Evolutionary conservation across 805 yeast genomes (phyloP), one percentile per base, ranked within the genome.

Genomic region (Priceomyces melissophilus): DNA sequence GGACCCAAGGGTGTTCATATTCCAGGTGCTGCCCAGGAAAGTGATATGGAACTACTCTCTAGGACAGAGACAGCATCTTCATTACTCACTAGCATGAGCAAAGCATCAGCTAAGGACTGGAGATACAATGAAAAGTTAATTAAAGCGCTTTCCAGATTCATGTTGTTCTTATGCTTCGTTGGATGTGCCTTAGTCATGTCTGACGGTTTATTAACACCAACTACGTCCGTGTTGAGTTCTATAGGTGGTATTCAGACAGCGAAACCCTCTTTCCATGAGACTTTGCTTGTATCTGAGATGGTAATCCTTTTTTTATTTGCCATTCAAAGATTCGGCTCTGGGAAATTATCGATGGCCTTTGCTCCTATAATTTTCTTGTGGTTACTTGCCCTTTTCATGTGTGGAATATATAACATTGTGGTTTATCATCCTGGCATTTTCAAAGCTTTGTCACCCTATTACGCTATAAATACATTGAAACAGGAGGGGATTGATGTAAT

Each of bases 161-260:
- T 66, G 27, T 45, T 72, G 38, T 54, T 54, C 25, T 48, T 65
- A 2, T 67, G 82, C 44, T 76, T 79, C 43, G 41, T 78, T 23
- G 84, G 84, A 2, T 76, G 82, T 48, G 63, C 81, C 1, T 61
- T 79, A 48, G 79, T 79, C 13, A 58, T 79, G 30, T 75, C 81
- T 7, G 84, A 79, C 56, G 84, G 84, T 4, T 59, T 79, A 40
- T 63, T 79, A 44, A 79, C 84, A 2, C 85, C 85, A 17, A 79
- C 84, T 2, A 78, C 82, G 10, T 78, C 84, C 1, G 81, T 79
- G 3, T 64, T 79, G 36, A 69, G 78, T 40, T 82, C 84, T 1
- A 58, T 79, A 27, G 73, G 71, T 2, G 85, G 85, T 39, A 73
- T 78, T 33, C 71, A 75, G 33, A 70, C 75, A 12, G 79, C 81